phyloP scores from a whole-genome alignment of 2,329 filamentous ascomycete species.

The Cladosporium sphaerospermum region DNA sequence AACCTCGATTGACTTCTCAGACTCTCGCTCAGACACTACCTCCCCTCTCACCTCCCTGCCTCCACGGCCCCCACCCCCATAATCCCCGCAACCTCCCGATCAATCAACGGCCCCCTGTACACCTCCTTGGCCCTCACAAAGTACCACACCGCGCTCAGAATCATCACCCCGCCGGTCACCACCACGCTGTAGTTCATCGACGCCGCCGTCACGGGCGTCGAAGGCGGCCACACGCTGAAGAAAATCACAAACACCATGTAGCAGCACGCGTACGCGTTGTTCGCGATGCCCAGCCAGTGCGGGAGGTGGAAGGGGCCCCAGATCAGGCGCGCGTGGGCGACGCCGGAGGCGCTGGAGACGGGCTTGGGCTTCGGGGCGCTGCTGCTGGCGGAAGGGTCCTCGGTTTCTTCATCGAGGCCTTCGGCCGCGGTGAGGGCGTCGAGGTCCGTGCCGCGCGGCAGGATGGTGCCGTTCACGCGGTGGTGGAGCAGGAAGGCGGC shows the following conservation, averaged over 20 bases:
- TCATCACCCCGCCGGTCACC: constrained; percentile 34
- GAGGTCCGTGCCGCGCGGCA: constrained; percentile 30
- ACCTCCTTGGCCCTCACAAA: constrained; percentile 30
- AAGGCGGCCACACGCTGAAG: constrained; percentile 48
- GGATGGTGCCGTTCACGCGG: constrained; percentile 34
- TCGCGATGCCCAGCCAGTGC: constrained; percentile 45
- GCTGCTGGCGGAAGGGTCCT: neutral
- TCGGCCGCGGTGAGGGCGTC: constrained; percentile 10
- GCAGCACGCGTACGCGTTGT: constrained; percentile 49
- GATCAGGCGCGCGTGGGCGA: constrained; percentile 29
- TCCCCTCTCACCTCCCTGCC: too few species aligned
- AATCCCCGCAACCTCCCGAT: constrained; percentile 27
- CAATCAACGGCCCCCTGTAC: constrained; percentile 35
- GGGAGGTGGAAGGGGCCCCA: constrained; percentile 55
- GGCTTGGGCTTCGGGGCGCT: neutral
- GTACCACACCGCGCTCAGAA: constrained; percentile 33
- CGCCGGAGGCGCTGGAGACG: constrained; percentile 6
- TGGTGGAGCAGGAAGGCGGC: constrained; percentile 38
- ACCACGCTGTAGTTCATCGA: constrained; percentile 41
- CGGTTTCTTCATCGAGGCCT: neutral
- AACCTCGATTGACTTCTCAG: too few species aligned
- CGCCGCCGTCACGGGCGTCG: constrained; percentile 27
- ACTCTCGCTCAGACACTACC: too few species aligned
- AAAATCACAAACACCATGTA: constrained; percentile 53
- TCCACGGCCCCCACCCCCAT: constrained; percentile 22